These are phyloP conservation scores for Scheffersomyces amazonensis DNA, from an alignment of 805 yeast genomes.

Conservation along the genomic window DNA sequence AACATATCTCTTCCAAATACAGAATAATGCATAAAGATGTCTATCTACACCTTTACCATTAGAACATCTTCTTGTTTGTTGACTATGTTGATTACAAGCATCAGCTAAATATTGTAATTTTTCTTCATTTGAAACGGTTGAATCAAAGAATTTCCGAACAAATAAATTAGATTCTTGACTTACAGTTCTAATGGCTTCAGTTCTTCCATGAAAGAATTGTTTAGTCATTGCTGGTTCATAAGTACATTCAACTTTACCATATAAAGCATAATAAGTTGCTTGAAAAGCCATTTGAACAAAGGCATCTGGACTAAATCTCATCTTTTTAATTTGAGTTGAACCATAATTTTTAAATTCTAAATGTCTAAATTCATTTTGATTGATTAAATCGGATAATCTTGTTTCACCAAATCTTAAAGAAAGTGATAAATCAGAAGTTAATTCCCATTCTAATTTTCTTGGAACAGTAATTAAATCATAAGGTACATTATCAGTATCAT, in stretches of 20 bases:
- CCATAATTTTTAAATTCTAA: conserved; percentile 75
- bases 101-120: conserved; percentile 58
- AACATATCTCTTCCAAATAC: conserved; percentile 76
- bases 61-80: conserved; percentile 65
- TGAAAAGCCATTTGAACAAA: conserved; percentile 93
- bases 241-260: conserved; percentile 90
- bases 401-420: conserved; percentile 90
- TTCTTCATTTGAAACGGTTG: conserved; percentile 51
- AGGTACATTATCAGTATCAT: conserved; percentile 14
- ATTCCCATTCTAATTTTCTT: conserved; percentile 83
- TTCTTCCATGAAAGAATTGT: conserved; percentile 81
- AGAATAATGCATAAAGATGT: conserved; percentile 81
- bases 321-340: conserved; percentile 70
- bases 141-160: conserved; percentile 81
- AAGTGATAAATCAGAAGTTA: conserved; percentile 70
- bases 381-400: conserved; percentile 77
- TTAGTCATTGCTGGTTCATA: conserved; percentile 98
- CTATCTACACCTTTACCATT: conserved; percentile 89
- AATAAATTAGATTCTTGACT: conserved; percentile 75
- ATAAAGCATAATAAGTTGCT: conserved; percentile 86
- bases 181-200: conserved; percentile 88
- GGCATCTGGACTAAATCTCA: conserved; percentile 92
- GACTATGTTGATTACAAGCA: conserved; percentile 72
- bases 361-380: conserved; percentile 84
- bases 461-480: conserved; percentile 64